These are phyloP conservation scores for Hygrophoropsis aurantiaca DNA, from an alignment of 768 basidiomycete species.

Conservation along the genomic window DNA sequence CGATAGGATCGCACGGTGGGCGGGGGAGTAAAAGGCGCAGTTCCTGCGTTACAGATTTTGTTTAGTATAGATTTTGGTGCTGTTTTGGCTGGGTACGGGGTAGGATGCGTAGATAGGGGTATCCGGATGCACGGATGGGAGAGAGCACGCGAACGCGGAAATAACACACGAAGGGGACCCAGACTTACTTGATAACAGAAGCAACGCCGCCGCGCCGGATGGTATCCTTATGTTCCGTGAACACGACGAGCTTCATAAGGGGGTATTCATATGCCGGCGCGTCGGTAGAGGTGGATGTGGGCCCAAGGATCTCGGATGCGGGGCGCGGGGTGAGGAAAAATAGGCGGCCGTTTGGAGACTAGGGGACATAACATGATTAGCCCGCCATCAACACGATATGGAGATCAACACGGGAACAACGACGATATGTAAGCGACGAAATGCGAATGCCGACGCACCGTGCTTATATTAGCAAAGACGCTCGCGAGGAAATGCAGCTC, in stretches of 20 bases:
- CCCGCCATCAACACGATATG: not conserved
- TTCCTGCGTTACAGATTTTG: conserved; percentile 49
- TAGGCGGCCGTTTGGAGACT: conserved; percentile 77
- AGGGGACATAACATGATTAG: not conserved
- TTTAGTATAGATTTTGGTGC: conserved; percentile 10
- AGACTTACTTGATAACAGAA: conserved; percentile 78
- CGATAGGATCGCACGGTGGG: conserved; percentile 70
- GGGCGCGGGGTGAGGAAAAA: conserved; percentile 73
- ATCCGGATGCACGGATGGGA: too few relatives aligned
- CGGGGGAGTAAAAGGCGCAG: conserved; percentile 67
- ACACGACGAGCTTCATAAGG: conserved; percentile 75
- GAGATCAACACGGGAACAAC: not conserved
- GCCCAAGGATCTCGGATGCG: conserved; percentile 11
- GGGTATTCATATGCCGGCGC: conserved; percentile 68
- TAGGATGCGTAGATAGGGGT: too few relatives aligned
- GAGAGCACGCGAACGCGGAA: too few relatives aligned
- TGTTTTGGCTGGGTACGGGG: too few relatives aligned
- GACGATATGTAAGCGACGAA: too few relatives aligned
- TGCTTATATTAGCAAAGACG: conserved; percentile 90
- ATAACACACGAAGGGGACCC: conserved; percentile 5
- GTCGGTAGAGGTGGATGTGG: conserved; percentile 45
- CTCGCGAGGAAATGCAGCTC: conserved; percentile 88
- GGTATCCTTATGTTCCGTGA: conserved; percentile 86
- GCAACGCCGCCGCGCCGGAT: conserved; percentile 88
- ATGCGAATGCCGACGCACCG: conserved; percentile 52